A percentile compares a stretch with the other conserved stretches of the same genome.
Conservation (phyloP, 805 yeast genomes). For the Lipomyces oligophaga region DNA sequence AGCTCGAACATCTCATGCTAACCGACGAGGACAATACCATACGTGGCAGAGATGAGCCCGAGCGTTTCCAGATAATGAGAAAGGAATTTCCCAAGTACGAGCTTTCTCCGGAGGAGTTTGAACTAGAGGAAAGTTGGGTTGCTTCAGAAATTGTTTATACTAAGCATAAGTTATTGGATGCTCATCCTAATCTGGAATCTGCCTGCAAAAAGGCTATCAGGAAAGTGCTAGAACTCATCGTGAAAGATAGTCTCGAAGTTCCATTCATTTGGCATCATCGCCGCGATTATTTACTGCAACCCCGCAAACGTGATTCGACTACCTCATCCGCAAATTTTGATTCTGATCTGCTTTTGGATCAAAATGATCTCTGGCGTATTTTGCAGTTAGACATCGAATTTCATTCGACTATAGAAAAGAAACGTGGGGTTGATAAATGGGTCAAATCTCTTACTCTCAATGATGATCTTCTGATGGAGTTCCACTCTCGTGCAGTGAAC, state of each 20-base stretch:
- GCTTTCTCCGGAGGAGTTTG: conserved; percentile 63
- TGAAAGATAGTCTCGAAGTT: conserved; percentile 79
- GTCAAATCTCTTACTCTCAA: conserved; percentile 51
- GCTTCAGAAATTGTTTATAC: conserved; percentile 58
- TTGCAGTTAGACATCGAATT: conserved; percentile 82
- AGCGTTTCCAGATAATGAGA: conserved; percentile 79
- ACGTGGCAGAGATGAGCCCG: conserved; percentile 85
- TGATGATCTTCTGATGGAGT: conserved; percentile 57
- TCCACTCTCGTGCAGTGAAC: conserved; percentile 52
- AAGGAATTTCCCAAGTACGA: conserved; percentile 58
- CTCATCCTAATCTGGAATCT: conserved; percentile 39
- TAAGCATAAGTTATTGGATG: conserved; percentile 47
- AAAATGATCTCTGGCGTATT: conserved; percentile 90
- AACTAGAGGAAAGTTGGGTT: conserved; percentile 75
- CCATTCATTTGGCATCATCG: conserved; percentile 95
- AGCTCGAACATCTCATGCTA: conserved; percentile 81
- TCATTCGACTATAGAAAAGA: conserved; percentile 77
- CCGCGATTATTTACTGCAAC: conserved; percentile 72
- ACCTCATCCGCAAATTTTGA: conserved; percentile 24
- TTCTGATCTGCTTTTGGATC: conserved; percentile 41
- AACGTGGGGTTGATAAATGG: conserved; percentile 56
- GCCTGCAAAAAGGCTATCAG: conserved; percentile 63
- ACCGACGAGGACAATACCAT: conserved; percentile 89
- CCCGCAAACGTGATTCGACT: conserved; percentile 38
- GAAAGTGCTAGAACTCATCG: conserved; percentile 64